Evolutionary conservation across 352 stramenopile genomes (phyloP).

Genomic region (Blastocystis sp.): DNA sequence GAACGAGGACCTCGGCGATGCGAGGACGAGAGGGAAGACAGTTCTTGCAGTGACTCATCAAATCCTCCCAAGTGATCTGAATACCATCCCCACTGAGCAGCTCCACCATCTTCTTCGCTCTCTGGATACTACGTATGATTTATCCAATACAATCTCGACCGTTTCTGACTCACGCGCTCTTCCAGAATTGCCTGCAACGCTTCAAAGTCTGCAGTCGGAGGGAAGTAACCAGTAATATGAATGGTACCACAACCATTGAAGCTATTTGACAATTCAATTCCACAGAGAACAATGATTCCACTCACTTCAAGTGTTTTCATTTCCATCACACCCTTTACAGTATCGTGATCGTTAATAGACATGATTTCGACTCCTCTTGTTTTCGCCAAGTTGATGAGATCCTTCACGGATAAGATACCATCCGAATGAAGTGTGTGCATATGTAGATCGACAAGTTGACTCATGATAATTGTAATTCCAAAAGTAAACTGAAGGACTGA

Average conservation of each 20-base stretch:
- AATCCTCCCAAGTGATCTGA: conserved; percentile 21
- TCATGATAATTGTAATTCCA: too few relatives aligned
- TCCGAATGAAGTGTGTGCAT: conserved; percentile 35
- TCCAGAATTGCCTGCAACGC: not conserved
- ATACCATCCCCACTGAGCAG: not conserved
- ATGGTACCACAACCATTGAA: not conserved
- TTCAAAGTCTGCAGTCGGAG: not conserved
- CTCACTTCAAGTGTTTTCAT: not conserved
- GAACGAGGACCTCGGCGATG: conserved; percentile 12
- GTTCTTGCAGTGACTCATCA: conserved; percentile 18
- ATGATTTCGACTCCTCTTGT: conserved; percentile 12
- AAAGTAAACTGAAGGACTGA: too few relatives aligned
- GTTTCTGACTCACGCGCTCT: not conserved
- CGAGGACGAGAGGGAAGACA: conserved; percentile 20
- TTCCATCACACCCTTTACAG: conserved; percentile 21
- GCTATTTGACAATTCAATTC: conserved; percentile 22
- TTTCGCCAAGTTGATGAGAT: conserved; percentile 32
- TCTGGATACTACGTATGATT: not conserved
- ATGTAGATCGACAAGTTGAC: not conserved
- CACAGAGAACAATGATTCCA: conserved; percentile 39
- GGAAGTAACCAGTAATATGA: conserved; percentile 40
- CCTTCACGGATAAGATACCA: not conserved
- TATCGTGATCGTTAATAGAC: conserved; percentile 49
- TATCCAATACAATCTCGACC: not conserved
- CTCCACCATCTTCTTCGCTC: conserved; percentile 14